phyloP scores from a whole-genome alignment of 352 stramenopile species.

The Globisporangium mamillatum region DNA sequence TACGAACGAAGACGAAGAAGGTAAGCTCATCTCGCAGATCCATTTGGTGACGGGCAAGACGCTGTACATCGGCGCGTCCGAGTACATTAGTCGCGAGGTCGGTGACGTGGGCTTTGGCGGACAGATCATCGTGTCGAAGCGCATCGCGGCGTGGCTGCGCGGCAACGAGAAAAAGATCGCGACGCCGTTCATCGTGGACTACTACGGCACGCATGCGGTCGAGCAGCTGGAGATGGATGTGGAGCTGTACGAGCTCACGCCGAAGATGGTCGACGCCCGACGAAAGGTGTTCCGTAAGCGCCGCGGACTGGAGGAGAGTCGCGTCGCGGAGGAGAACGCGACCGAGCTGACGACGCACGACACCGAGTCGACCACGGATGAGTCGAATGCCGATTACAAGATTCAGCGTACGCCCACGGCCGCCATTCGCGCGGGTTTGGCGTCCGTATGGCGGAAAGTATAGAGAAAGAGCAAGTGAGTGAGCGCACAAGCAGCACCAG shows the following conservation, averaged over 20 bases:
- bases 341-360: constrained; percentile 20
- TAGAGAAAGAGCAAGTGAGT: constrained; percentile 2
- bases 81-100: constrained; percentile 62
- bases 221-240: constrained; percentile 50
- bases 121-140: constrained; percentile 67
- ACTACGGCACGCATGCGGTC: constrained; percentile 46
- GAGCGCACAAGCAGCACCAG: background rate
- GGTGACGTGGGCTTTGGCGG: constrained; percentile 62
- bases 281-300: constrained; percentile 57
- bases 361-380: constrained; percentile 36
- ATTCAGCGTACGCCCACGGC: constrained; percentile 37
- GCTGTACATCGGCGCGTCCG: constrained; percentile 62
- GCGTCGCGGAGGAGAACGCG: constrained; percentile 22
- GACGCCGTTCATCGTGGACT: constrained; percentile 48
- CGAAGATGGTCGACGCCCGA: constrained; percentile 47
- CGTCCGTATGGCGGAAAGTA: constrained; percentile 32
- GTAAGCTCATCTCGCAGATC: constrained; percentile 42
- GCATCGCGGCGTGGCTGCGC: constrained; percentile 48
- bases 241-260: constrained; percentile 59
- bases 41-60: constrained; percentile 68
- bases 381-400: constrained; percentile 38
- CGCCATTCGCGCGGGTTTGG: constrained; percentile 34
- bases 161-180: constrained; percentile 35
- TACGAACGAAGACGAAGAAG: constrained; percentile 44
- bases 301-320: constrained; percentile 27